These are phyloP conservation scores for Acanthamoeba sp. DNA, from an alignment of 208 protist genomes.

Conservation along the genomic window DNA sequence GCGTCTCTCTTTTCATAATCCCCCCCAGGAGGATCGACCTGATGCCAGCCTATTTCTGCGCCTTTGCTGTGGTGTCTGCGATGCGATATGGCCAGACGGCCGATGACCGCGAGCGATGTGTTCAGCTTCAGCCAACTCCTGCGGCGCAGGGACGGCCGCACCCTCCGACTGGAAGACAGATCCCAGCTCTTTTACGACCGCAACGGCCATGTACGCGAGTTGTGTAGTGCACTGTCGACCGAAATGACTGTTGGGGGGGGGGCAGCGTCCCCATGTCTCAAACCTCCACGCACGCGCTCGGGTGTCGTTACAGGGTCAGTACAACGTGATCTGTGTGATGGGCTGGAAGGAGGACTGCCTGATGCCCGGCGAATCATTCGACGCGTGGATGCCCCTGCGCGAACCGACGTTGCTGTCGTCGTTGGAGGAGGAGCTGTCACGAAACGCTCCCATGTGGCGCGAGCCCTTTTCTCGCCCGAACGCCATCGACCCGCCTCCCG, in stretches of 20 bases:
- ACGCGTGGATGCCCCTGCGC: neutral
- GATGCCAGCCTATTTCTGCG: no score
- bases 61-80: neutral
- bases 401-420: no score
- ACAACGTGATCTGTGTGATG: neutral
- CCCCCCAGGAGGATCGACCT: neutral
- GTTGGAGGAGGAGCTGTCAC: no score
- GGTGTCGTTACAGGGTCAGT: neutral
- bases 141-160: neutral
- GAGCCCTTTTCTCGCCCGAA: no score
- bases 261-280: no score
- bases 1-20: neutral
- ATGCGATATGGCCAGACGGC: neutral
- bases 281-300: neutral
- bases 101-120: conserved; percentile 13
- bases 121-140: neutral
- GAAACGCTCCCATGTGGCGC: no score
- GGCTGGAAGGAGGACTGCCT: neutral
- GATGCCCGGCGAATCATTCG: neutral
- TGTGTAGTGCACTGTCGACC: neutral
- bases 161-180: neutral
- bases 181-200: conserved; percentile 2
- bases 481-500: no score
- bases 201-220: neutral
- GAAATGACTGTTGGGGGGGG: no score